Evolutionary conservation across 2,329 filamentous ascomycete genomes (phyloP), one percentile per base, ranked within the genome.

Genomic region (Penicillium sp.): DNA sequence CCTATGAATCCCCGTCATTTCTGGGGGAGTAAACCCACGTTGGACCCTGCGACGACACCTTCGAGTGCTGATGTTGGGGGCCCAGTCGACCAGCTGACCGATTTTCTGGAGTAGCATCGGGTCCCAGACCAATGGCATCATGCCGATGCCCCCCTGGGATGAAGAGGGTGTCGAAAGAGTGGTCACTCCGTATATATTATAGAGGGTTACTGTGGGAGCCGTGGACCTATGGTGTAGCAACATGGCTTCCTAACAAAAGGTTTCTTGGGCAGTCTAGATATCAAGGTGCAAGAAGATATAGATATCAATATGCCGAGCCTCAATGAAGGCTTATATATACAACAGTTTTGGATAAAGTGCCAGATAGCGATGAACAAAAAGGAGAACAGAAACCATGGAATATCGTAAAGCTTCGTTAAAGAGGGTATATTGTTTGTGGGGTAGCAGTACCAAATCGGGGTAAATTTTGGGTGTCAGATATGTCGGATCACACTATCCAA

Each of bases 401-500:
- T 41, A 49, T 55, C 31, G 38, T 51, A 21, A 17, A 36, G 31
- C 8, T 42, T 43, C 45, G 29, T 50, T 6, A 55, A 51, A 38
- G 31, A 6, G 29, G 47, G 47, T 55, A 56, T 52, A 36, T n/a
- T 43, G 31, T 12, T 29, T 44, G 38, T 42, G 17, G 5, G 17
- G 42, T 23, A 33, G 31, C 23, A 36, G 38, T 21, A 38, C 31
- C 33, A 9, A 49, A 17, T 12, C 8, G 13, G n/a, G 15, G 21
- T 27, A 23, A 29, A 25, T 48, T 31, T 36, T n/a, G 15, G 15
- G 17, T 25, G 31, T 27, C 21, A 25, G 3, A 21, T 6, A 43
- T 31, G n/a, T 44, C 5, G 5, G 53, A 50, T 13, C 36, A n/a
- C 33, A 39, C 47, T 49, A 59, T 49, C 29, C 53, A 52, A 39